Evolutionary conservation across 345 rosid genomes (phyloP), one percentile per base, ranked within the genome.

Genomic region (Salix exigua): DNA sequence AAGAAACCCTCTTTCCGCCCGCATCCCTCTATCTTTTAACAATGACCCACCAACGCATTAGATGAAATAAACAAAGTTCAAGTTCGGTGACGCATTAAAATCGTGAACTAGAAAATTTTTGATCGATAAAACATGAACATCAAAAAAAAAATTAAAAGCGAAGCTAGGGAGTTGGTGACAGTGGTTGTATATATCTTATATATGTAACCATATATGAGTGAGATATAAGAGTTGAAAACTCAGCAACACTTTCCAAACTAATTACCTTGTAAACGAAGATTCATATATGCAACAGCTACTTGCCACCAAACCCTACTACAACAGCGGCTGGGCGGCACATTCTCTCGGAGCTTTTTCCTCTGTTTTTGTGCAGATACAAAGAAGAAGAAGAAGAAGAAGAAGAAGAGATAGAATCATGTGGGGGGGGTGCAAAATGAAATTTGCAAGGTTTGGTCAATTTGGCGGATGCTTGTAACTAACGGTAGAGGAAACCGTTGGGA

Each of bases 81-180:
- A 63, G 85, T 75, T 80, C 74, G 80, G 83, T 79, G 73, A 64
- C 80, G 44, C 67, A 35, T 53, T 51, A 76, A 83, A 71, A 66
- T 51, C 46, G 81, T 77, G 46, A 71, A 78, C 23, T 63, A 64
- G 70, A 70, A 73, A 75, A 40, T 30, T 60, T 4, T 13, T 14
- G 68, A 66, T 50, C 10, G 75, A 40, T 68, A 35, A 77, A 80
- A 78, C 37, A 50, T 73, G 68, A 72, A 79, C 72, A 75, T 76
- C 50, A 3, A 79, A 25, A 61, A 53, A 82, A 86, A 73, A 82
- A 85, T 85, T 90, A 73, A 65, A 83, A 83, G 81, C 78, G 83
- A 89, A 88, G 92, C 78, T 80, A 84, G 81, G 79, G 72, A 86
- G 85, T 82, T 72, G 90, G 86, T 87, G 83, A 75, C 13, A 70